Evolutionary conservation across 208 protist species (phyloP).

Genomic region (Trypanosoma theileri): DNA sequence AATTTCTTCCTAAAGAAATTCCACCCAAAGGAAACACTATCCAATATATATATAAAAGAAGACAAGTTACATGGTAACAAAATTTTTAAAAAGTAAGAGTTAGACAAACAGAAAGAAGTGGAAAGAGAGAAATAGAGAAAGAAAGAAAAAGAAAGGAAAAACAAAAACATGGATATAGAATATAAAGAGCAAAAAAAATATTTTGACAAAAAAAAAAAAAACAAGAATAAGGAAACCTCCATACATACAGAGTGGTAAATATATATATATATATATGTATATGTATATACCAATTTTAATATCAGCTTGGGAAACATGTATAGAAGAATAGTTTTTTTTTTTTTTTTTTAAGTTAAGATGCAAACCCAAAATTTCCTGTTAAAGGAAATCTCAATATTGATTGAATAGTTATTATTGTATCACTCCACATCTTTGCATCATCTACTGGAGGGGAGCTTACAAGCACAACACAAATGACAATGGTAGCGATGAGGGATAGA

Average conservation of each 20-base stretch:
- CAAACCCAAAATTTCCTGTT: no score
- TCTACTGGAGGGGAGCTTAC: slow-evolving; percentile 2
- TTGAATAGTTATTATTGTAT: neutral
- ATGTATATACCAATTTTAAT: slow-evolving; percentile 15
- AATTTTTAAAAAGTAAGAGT: no score
- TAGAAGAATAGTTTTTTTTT: neutral
- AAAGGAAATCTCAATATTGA: neutral
- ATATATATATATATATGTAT: slow-evolving; percentile 3
- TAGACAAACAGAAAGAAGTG: no score
- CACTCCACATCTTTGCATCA: slow-evolving; percentile 2
- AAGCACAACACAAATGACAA: neutral
- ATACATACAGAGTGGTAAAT: no score
- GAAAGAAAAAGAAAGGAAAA: neutral
- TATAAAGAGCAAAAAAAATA: no score
- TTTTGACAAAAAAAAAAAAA: no score
- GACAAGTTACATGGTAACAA: no score
- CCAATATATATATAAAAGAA: no score
- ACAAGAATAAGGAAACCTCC: no score
- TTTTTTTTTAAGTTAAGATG: neutral
- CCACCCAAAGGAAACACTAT: no score
- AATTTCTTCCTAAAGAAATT: no score
- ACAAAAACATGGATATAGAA: neutral
- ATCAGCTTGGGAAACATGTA: slow-evolving; percentile 4
- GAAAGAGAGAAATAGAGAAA: neutral
- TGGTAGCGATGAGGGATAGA: neutral